A percentile compares a stretch with the other conserved stretches of the same genome.
phyloP scores from a whole-genome alignment of 176 grass and related monocot species.

The Aegilops umbellulata region DNA sequence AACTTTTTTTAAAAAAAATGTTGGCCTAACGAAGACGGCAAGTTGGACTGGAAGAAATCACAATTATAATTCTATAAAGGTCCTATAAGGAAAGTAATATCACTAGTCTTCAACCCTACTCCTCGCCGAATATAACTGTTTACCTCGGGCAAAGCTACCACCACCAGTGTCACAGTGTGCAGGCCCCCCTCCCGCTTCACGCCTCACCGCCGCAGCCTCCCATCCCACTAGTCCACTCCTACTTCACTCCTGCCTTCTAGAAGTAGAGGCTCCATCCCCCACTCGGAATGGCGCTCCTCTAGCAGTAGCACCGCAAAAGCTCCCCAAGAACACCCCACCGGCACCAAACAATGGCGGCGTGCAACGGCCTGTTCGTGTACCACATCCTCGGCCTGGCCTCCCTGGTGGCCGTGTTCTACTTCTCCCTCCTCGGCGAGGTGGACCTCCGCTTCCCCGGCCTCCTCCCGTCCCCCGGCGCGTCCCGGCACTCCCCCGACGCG shows the following conservation, averaged over 20 bases:
- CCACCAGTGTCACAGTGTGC: not conserved
- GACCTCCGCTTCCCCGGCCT: constrained; percentile 36
- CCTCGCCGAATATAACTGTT: not conserved
- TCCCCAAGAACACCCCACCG: not conserved
- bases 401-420: constrained; percentile 68
- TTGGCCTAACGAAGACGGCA: too few species aligned
- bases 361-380: constrained; percentile 61
- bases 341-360: constrained; percentile 44
- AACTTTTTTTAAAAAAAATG: too few species aligned
- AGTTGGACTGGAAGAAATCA: too few species aligned
- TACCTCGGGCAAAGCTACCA: not conserved
- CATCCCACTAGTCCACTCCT: not conserved
- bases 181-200: not conserved
- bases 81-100: not conserved
- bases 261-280: constrained; percentile 1
- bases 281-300: constrained; percentile 32
- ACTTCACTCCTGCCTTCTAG: constrained; percentile 30
- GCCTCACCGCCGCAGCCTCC: not conserved
- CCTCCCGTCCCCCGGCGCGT: not conserved
- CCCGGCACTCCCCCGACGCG: not conserved
- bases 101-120: too few species aligned
- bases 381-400: constrained; percentile 67
- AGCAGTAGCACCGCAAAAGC: not conserved
- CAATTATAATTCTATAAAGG: not conserved
- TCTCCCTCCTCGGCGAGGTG: constrained; percentile 66